Base-by-base conservation (phyloP, 1,284 basidiomycete species). In the Schizophyllum commune region DNA sequence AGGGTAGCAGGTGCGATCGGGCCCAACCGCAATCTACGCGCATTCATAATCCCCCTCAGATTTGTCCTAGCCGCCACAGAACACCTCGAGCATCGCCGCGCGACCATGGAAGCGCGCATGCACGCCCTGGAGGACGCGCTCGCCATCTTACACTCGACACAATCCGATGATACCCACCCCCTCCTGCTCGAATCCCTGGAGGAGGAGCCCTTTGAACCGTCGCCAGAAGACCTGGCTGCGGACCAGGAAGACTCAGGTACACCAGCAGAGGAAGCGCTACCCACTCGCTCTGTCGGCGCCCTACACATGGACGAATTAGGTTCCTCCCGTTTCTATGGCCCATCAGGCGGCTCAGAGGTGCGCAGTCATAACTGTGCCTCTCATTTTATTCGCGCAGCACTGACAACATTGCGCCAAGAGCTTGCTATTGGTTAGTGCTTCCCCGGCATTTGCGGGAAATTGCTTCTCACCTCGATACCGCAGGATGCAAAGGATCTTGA, bases 41-140 rank as follows among this genome's bases (percentile, higher is more conserved):
- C 78, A 79, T 65, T 79, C 78, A 13, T 47, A 17, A 0, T 78
- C 33, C 70, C 79, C 6, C 56, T 66, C 21, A 39, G 64, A 39
- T 86, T 91, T 67, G 86, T 90, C 51, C 80, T 90, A 17, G 87
- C 88, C 1, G 86, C 88, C 65, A 91, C 88, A 2, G 88, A 90
- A 62, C 83, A 85, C 64, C 74, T 91, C 27, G 89, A 91, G 68
- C 74, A 80, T 58, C 89, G 89, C 70, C 89, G 91, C 55, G 74
- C 81, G 0, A 77, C 79, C 55, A 89, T 91, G 88, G 85, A 83
- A 65, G 82, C 89, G 68, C 85, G 88, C 39, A 90, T 91, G 62
- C 81, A 86, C 39, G 83, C 83, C 61, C 81, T 91, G n/a, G 88
- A 90, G 70, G 87, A 89, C 63, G 86, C 86, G 0, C 77, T 91